Conservation (phyloP, 2,329 filamentous ascomycete genomes). For the Botrytis deweyae region DNA sequence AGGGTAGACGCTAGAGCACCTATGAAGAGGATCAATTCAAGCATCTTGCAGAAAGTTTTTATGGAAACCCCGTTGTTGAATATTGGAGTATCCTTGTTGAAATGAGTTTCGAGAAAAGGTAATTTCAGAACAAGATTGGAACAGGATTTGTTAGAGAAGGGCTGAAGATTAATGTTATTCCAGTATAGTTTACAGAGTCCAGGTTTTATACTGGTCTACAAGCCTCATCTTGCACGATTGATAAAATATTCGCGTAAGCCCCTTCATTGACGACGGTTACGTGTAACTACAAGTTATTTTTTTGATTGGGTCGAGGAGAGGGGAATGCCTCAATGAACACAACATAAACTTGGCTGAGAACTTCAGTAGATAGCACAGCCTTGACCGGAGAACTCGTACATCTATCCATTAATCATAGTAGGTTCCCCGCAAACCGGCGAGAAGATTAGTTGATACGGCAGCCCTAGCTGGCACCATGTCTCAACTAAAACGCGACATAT, state of each 20-base stretch:
- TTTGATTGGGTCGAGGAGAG: not conserved
- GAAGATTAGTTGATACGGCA: not conserved
- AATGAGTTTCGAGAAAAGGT: not conserved
- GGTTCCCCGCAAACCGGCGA: not conserved
- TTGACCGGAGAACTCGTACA: not conserved
- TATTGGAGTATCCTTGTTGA: not conserved
- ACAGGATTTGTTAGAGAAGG: not conserved
- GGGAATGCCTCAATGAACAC: not conserved
- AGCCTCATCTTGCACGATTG: not conserved
- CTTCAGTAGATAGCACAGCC: not conserved
- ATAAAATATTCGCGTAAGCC: not conserved
- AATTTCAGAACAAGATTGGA: not conserved
- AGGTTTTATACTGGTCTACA: not conserved
- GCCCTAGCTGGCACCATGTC: not conserved
- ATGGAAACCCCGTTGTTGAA: constrained; percentile 6
- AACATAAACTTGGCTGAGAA: not conserved
- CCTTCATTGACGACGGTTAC: not conserved
- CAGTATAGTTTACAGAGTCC: not conserved
- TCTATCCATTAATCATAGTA: not conserved
- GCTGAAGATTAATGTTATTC: not conserved
- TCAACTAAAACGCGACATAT: not conserved
- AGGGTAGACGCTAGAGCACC: constrained; percentile 5
- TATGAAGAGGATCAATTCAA: constrained; percentile 3
- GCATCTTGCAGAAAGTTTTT: not conserved
- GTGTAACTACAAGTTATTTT: not conserved